Evolutionary conservation across 2,329 filamentous ascomycete genomes (phyloP), one percentile per base, ranked within the genome.

Genomic region (Pseudogymnoascus sp.): DNA sequence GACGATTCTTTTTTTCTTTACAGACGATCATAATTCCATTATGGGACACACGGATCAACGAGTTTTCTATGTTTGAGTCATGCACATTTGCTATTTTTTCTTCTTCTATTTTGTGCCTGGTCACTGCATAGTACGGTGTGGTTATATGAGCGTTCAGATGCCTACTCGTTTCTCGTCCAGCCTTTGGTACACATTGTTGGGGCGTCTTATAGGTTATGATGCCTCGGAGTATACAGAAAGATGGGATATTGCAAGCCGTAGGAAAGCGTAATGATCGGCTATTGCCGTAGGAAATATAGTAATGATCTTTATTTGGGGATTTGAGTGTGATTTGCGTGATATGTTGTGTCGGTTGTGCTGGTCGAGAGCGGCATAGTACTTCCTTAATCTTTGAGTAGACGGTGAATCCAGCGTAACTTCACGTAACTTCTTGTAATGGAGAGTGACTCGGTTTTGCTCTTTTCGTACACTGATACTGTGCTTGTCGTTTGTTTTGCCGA

Each of bases 61-160:
- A 33, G 50, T 56, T 56, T 56, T 56, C 50, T 56, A 56, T 56
- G 50, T 56, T 56, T 56, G 50, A 56, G 50, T 56, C 50, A 14
- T 33, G 14, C 29, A 56, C 50, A 56, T 56, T n/a, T 56, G 50
- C 50, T 56, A 33, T 35, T 56, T 56, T 33, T 24, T 40, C 37
- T 35, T 56, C 50, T 33, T 56, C 26, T 56, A 56, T 16, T 56
- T 56, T 56, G 29, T 56, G 50, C 50, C 50, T 56, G 29, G 50
- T 56, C 50, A 56, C 50, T 56, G 50, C 50, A 56, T 56, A 56
- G 33, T 56, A 56, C 11, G 50, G 29, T 56, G 50, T 56, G 29
- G 50, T 56, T 56, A 33, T 56, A 33, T 56, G 50, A 56, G 50
- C 50, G 50, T 56, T 56, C 50, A 19, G 50, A 56, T 56, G 50